Evolutionary conservation across 2,329 filamentous ascomycete genomes (phyloP).

Genomic region (Paraphaeosphaeria sporulosa): DNA sequence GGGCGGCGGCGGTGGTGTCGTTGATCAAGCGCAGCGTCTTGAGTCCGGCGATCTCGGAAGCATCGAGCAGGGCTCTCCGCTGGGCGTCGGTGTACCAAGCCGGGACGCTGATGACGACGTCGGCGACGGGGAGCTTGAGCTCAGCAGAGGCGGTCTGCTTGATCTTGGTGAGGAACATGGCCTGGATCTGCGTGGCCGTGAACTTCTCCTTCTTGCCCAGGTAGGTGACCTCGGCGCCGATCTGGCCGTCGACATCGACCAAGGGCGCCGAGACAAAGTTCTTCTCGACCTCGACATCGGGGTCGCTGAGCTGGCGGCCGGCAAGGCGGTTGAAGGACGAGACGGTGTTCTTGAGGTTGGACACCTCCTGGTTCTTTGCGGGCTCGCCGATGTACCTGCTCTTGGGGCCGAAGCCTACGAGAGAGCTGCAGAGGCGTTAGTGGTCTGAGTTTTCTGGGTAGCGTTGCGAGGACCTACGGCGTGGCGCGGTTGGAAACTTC

Average conservation of each 20-base stretch:
- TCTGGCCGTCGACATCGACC: conserved; percentile 90
- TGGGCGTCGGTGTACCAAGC: conserved; percentile 97
- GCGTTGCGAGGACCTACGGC: conserved; percentile 72
- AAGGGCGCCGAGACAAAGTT: conserved; percentile 86
- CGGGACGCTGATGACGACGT: conserved; percentile 92
- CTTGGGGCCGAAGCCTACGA: conserved; percentile 95
- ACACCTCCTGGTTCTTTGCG: conserved; percentile 98
- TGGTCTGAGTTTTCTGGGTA: conserved; percentile 17
- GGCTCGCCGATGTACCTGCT: conserved; percentile 92
- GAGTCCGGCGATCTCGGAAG: conserved; percentile 89
- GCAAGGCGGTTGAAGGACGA: conserved; percentile 89
- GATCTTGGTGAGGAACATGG: conserved; percentile 96
- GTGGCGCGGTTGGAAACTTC: conserved; percentile 98
- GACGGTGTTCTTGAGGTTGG: conserved; percentile 99
- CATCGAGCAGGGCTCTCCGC: conserved; percentile 87
- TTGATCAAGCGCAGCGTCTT: conserved; percentile 96
- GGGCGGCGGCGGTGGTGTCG: conserved; percentile 93
- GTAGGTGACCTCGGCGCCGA: conserved; percentile 92
- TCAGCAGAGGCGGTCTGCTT: conserved; percentile 86
- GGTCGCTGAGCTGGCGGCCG: conserved; percentile 85
- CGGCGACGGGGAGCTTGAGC: conserved; percentile 88
- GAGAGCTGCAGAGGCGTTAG: conserved; percentile 67
- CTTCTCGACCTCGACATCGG: conserved; percentile 92
- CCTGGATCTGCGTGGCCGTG: conserved; percentile 89
- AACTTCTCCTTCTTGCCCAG: conserved; percentile 95